Evolutionary conservation across 495 filamentous ascomycete species (phyloP).

Genomic region (Umbilicaria muhlenbergii): DNA sequence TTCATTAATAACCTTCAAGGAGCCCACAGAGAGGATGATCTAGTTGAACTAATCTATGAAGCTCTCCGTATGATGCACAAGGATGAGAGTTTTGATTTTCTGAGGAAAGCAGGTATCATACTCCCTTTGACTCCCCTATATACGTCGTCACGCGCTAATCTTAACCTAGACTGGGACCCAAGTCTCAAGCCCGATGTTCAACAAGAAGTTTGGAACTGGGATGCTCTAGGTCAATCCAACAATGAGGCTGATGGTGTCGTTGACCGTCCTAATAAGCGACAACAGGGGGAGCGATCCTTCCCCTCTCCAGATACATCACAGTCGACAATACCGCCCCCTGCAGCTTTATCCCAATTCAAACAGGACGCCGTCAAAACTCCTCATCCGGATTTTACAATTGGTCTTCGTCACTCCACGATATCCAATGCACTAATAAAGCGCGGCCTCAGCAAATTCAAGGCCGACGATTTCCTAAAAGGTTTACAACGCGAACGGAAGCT

Average conservation of each 20-base stretch:
- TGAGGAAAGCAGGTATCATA: constrained; percentile 7
- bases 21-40: constrained; percentile 4
- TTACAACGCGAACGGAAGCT: constrained; percentile 4
- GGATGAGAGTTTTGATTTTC: not conserved
- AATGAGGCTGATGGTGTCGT: not conserved
- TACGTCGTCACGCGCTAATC: not conserved
- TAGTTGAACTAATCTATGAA: not conserved
- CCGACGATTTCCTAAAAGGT: constrained; percentile 1
- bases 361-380: constrained; percentile 8
- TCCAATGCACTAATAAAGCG: not conserved
- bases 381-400: constrained; percentile 10
- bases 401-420: constrained; percentile 5
- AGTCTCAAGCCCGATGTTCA: constrained; percentile 5
- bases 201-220: not conserved
- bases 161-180: constrained; percentile 5
- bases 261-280: not conserved
- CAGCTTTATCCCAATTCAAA: constrained; percentile 1
- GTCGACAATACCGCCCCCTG: constrained; percentile 1
- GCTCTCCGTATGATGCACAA: constrained; percentile 3
- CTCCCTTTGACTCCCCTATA: too few relatives aligned
- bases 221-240: not conserved
- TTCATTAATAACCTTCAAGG: not conserved
- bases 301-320: constrained; percentile 6
- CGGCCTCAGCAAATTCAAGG: constrained; percentile 3
- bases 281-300: not conserved